Evolutionary conservation across 495 filamentous ascomycete genomes (phyloP).

Genomic region (Platismatia glauca): DNA sequence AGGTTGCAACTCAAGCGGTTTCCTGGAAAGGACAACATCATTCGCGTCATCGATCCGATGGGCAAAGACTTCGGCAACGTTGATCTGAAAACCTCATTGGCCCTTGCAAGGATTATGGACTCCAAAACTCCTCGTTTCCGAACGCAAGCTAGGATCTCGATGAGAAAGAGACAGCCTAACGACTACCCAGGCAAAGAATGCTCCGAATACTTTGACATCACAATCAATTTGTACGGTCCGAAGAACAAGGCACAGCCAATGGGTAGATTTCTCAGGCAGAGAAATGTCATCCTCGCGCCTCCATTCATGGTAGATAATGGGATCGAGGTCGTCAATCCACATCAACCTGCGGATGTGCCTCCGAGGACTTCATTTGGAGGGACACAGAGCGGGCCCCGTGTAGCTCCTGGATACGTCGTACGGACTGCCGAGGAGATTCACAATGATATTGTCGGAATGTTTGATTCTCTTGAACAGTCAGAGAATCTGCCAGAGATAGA

Average conservation of each 20-base stretch:
- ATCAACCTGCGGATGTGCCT: constrained; percentile 37
- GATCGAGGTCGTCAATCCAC: constrained; percentile 60
- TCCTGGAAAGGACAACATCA: constrained; percentile 45
- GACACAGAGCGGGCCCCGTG: constrained; percentile 15
- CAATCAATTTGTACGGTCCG: constrained; percentile 74
- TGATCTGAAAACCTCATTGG: constrained; percentile 57
- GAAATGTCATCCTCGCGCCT: constrained; percentile 54
- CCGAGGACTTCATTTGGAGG: constrained; percentile 17
- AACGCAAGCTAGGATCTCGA: constrained; percentile 56
- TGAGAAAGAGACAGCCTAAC: constrained; percentile 44
- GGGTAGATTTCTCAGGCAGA: constrained; percentile 55
- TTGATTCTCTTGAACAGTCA: constrained; percentile 64
- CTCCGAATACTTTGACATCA: constrained; percentile 46
- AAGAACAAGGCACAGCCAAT: constrained; percentile 51
- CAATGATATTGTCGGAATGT: constrained; percentile 75
- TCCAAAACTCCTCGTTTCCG: constrained; percentile 48
- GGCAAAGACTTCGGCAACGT: constrained; percentile 63
- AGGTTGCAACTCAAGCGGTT: constrained; percentile 56
- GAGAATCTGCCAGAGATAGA: constrained; percentile 74
- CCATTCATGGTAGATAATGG: constrained; percentile 56
- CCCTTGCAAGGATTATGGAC: constrained; percentile 64
- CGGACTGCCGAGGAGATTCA: constrained; percentile 77
- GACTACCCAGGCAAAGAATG: constrained; percentile 50
- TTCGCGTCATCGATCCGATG: constrained; percentile 62
- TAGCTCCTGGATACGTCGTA: constrained; percentile 35